Evolutionary conservation across 83 land plant genomes (phyloP), one percentile per base, ranked within the genome.

Genomic region (Picea engelmannii): DNA sequence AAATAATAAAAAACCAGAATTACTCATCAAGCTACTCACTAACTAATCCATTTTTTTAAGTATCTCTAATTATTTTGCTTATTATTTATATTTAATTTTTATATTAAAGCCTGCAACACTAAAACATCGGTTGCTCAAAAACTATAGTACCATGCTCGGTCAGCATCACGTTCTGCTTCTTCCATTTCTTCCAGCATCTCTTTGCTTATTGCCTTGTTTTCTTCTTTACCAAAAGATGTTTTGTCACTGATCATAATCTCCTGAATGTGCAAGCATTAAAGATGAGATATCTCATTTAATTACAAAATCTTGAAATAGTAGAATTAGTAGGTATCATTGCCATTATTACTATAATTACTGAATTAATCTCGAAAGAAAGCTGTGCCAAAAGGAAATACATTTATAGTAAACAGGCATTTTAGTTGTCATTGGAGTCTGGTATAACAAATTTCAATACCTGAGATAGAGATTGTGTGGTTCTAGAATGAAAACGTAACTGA

Each of bases 101-200:
- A 52, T 11, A 52, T 52, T 52, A 52, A 52, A 52, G 58, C 58
- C 58, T 52, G 3, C 15, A 52, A 52, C 58, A 52, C 13, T 11
- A 47, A 31, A 44, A 64, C 44, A 17, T 79, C 25, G 35, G 61
- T 20, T 44, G 47, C 76, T 11, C 40, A 17, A 66, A 24, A 66
- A 52, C 71, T 17, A 60, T 44, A 44, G 58, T 88, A 96, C 99
- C 99, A 96, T 76, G 94, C 87, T 31, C 97, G 95, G 75, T 96
- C 99, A 80, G 96, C 92, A 81, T 96, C 86, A 25, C 90, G 88
- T 73, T 88, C 90, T 47, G 86, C 85, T 78, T 96, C 94, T 79
- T 94, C 99, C 93, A 95, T 96, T 88, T 96, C 97, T 74, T 80
- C 68, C 10, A 80, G 91, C 91, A 90, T 91, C 59, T 80, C 86